Evolutionary conservation across 441 rosid species (phyloP), one percentile per base, ranked within the genome.

Genomic region (Eutrema salsugineum): DNA sequence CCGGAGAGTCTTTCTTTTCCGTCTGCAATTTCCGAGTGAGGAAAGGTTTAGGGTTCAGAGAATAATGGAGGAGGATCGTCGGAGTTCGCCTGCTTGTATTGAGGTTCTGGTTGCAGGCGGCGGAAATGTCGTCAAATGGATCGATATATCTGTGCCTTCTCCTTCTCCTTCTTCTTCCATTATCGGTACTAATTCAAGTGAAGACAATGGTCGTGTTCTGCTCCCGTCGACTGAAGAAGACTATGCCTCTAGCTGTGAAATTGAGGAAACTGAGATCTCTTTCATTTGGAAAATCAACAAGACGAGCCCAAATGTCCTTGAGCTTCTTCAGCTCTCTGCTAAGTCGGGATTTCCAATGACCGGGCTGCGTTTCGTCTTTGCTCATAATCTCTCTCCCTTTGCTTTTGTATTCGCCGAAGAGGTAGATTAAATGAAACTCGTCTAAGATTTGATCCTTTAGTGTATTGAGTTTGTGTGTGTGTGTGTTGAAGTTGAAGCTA

Each of bases 101-200:
- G 98, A 91, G 63, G 94, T 93, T 59, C 97, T 96, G 10, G 71
- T 88, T 56, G 54, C 75, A 42, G 89, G 96, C 61, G 94, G 94
- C 70, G 82, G 83, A 72, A 91, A 84, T 77, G 75, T 88, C 64
- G 63, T 93, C 71, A 85, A 81, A 55, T 93, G 95, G 96, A 50
- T 85, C 32, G 88, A 86, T 9, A 68, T 93, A 48, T 68, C 88
- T 6, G 73, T 93, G 27, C 84, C 87, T 42, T 40, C 78, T 16
- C 59, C 83, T 11, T 50, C 81, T 67, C n/a, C 65, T 19, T 44
- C 65, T 60, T 63, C 66, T 51, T 5, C 63, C 61, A 8, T 7
- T 65, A 49, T 36, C 39, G 54, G 8, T 20, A 22, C 62, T 58
- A 11, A 76, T 15, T 73, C 51, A 36, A 66, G 30, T 74, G 80